Evolutionary conservation across 2,329 filamentous ascomycete genomes (phyloP), one percentile per base, ranked within the genome.

Genomic region (Lomentospora prolificans): DNA sequence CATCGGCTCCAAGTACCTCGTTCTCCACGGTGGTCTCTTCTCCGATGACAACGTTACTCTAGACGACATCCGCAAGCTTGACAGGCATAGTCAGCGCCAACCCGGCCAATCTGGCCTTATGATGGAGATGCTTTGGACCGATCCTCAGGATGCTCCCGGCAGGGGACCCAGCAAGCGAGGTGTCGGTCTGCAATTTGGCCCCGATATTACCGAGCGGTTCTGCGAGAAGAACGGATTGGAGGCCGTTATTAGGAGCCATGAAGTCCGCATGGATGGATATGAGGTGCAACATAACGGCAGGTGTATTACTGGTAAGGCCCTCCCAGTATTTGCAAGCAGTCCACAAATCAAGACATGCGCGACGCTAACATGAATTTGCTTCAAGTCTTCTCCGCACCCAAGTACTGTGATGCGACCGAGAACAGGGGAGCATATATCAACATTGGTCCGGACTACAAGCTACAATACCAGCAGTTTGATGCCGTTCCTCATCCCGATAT

Each of bases 111-210:
- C 87, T 51, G 94, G 94, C 12, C 75, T 99, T 64, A 99, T 99
- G 94, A 99, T 99, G 94, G 94, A 99, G 73, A 99, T 99, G 94
- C 81, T 99, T 50, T 99, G 94, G 94, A 97, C 94, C 1, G 94
- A 99, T 67, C 94, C 94, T 2, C 94, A 99, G 69, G 80, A 87
- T 0, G 79, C 84, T 63, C 85, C 87, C 27, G 94, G 94, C 54
- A 85, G 94, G 62, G 90, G 91, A 7, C 94, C 94, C 48, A 96
- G 90, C 76, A 99, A 99, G 78, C 84, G 94, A 67, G 94, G 94
- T 62, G 92, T 99, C 19, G 94, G 94, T 54, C 81, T 97, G 72
- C 91, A 97, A 68, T 99, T 99, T 64, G 94, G 94, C 0, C 94
- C 94, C 0, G 94, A 99, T 67, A 84, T 99, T 57, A 99, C 94